Percentiles rank a stretch among this genome's conserved stretches.
Conservation (phyloP, 371 early-diverging fungal genomes). For the Saksenaea vasiformis region DNA sequence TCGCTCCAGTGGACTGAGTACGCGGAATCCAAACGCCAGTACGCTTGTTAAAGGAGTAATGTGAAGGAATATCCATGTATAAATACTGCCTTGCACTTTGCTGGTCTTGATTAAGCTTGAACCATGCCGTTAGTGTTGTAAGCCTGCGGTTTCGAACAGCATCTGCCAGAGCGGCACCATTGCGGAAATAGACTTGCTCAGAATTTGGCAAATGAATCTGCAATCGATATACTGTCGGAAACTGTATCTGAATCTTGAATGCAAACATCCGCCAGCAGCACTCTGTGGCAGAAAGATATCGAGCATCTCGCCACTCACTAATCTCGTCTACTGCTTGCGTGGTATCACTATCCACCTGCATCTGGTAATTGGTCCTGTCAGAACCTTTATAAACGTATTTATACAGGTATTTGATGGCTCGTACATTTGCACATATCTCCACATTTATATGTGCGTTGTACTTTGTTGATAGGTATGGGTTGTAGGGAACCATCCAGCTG, state of each 20-base stretch:
- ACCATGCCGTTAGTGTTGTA: constrained; percentile 8
- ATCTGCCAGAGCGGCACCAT: background rate
- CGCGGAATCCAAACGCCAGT: background rate
- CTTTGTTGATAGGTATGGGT: too few relatives aligned
- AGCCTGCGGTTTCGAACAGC: background rate
- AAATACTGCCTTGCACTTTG: constrained; percentile 12
- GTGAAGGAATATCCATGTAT: constrained; percentile 15
- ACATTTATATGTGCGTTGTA: too few relatives aligned
- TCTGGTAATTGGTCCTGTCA: constrained; percentile 12
- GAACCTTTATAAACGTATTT: constrained; percentile 43
- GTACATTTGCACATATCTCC: background rate
- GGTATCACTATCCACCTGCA: background rate
- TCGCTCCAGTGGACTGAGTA: background rate
- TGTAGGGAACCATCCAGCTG: constrained; percentile 10
- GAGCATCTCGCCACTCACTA: constrained; percentile 5
- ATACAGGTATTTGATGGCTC: constrained; percentile 35
- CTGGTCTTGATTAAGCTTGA: background rate
- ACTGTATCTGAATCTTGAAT: background rate
- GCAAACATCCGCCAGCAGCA: background rate
- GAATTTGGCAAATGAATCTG: background rate
- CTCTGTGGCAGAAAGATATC: background rate
- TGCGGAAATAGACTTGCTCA: background rate
- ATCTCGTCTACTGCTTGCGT: background rate
- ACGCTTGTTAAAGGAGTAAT: background rate
- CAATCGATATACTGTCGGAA: background rate